Base-by-base conservation (phyloP, 2,329 filamentous ascomycete species). In the Tolypocladium amazonense region DNA sequence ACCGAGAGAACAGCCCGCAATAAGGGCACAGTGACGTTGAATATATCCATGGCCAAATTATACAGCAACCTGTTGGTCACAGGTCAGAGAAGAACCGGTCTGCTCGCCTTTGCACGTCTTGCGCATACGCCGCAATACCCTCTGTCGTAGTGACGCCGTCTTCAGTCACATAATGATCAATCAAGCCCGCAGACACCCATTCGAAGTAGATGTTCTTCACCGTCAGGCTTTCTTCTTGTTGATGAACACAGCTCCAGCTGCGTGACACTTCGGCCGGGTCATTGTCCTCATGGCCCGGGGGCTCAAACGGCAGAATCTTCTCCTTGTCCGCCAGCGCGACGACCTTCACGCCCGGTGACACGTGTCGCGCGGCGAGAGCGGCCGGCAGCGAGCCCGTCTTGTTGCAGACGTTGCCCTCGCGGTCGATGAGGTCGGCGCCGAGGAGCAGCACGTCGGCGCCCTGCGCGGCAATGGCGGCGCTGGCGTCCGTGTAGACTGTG, bases 361-460 rank as follows among this genome's bases (percentile, higher is more conserved):
- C 69, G 56, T 80, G 69, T 58, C 77, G 82, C 9, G 82, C 80
- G 56, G 80, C 77, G 1, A 88, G 73, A 0, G 83, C 77, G 1
- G 82, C 79, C 1, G 84, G 79, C 8, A 88, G 70, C 1, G 84
- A 86, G 0, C 87, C 86, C 0, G 79, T 84, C 70, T 89, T 89
- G 71, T 89, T 89, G 69, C 80, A 84, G 23, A 88, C 81, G 37
- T 82, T 79, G 2, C 85, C 86, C 0, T 73, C 68, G 0, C 73
- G 68, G 15, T 81, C 80, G 59, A 90, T 84, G 5, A 82, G 74
- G 66, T 89, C 87, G 1, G 86, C 85, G 1, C 86, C 86, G 1
- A 90, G 73, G 4, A 90, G 71, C 2, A 89, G 72, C 1, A 87
- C 58, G 64, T 88, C 79, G 4, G 82, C 74, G n/a, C 70, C 73